Conservation (phyloP, 1,284 basidiomycete species). For the Nidula niveotomentosa region DNA sequence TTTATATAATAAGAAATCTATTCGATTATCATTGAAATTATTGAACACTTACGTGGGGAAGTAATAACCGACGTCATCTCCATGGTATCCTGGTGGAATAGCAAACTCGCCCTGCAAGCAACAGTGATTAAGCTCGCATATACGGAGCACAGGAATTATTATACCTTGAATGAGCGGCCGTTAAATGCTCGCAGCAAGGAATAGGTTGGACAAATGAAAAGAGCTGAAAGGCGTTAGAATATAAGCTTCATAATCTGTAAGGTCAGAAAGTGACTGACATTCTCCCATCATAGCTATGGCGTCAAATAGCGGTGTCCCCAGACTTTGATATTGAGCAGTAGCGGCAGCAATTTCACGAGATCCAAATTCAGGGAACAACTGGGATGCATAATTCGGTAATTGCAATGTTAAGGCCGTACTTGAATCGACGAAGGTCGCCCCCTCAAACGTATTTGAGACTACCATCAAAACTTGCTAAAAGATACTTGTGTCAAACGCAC, state of each 20-base stretch:
- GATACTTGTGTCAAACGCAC: not conserved
- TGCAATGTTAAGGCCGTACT: conserved; percentile 21
- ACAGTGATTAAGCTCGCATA: not conserved
- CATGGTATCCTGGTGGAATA: conserved; percentile 28
- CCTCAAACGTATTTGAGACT: conserved; percentile 40
- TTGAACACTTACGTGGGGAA: conserved; percentile 15
- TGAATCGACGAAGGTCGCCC: conserved; percentile 33
- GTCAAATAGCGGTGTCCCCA: conserved; percentile 29
- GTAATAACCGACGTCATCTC: conserved; percentile 29
- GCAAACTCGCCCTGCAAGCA: conserved; percentile 28
- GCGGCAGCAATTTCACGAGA: conserved; percentile 19
- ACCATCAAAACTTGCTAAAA: conserved; percentile 25
- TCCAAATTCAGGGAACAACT: conserved; percentile 35
- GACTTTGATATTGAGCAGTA: conserved; percentile 23
- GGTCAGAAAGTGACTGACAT: conserved; percentile 19
- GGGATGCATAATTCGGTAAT: conserved; percentile 26
- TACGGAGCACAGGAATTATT: not conserved
- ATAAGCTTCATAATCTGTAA: conserved; percentile 2
- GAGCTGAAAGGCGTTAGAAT: conserved; percentile 17
- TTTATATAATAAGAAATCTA: not conserved
- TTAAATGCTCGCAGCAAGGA: conserved; percentile 24
- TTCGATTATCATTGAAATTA: not conserved
- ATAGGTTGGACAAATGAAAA: conserved; percentile 34
- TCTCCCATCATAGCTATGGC: conserved; percentile 39
- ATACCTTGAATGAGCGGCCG: conserved; percentile 25